Evolutionary conservation across 768 basidiomycete genomes (phyloP).

Genomic region (Mycena vulgaris): DNA sequence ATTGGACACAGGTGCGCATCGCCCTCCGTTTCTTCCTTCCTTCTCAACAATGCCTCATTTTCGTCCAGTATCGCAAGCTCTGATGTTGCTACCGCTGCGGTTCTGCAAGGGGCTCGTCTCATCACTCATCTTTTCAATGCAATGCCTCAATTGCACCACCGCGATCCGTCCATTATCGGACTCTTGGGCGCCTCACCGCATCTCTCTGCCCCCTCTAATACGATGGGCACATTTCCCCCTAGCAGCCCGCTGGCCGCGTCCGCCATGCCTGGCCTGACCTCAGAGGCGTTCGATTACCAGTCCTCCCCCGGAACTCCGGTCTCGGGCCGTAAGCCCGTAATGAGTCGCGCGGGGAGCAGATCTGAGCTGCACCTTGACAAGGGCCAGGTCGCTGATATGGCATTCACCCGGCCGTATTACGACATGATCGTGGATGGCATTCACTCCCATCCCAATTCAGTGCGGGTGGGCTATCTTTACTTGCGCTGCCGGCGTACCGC

Average conservation of each 20-base stretch:
- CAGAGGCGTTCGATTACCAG: slow-evolving; percentile 75
- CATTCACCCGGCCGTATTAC: slow-evolving; percentile 82
- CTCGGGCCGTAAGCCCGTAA: not conserved
- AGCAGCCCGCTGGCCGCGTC: slow-evolving; percentile 20
- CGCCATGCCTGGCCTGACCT: slow-evolving; percentile 44
- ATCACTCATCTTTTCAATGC: slow-evolving; percentile 96
- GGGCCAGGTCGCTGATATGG: slow-evolving; percentile 67
- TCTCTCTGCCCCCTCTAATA: slow-evolving; percentile 59
- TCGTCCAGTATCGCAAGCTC: slow-evolving; percentile 77
- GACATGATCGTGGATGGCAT: slow-evolving; percentile 93
- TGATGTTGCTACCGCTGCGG: slow-evolving; percentile 78
- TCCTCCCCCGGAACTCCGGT: slow-evolving; percentile 23
- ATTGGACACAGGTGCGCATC: slow-evolving; percentile 86
- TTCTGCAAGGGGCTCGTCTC: slow-evolving; percentile 82
- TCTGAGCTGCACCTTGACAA: slow-evolving; percentile 62
- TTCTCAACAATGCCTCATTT: slow-evolving; percentile 13
- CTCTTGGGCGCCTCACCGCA: slow-evolving; percentile 85
- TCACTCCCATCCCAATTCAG: slow-evolving; percentile 92
- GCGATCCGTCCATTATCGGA: slow-evolving; percentile 93
- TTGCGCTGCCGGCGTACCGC: slow-evolving; percentile 9
- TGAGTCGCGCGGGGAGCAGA: slow-evolving; percentile 47
- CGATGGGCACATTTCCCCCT: slow-evolving; percentile 22
- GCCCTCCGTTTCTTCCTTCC: not conserved
- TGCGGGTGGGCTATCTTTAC: slow-evolving; percentile 77
- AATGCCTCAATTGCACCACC: slow-evolving; percentile 91